These are phyloP conservation scores for Xerocomus spinulosus DNA, from an alignment of 768 basidiomycete species.

Conservation along the genomic window DNA sequence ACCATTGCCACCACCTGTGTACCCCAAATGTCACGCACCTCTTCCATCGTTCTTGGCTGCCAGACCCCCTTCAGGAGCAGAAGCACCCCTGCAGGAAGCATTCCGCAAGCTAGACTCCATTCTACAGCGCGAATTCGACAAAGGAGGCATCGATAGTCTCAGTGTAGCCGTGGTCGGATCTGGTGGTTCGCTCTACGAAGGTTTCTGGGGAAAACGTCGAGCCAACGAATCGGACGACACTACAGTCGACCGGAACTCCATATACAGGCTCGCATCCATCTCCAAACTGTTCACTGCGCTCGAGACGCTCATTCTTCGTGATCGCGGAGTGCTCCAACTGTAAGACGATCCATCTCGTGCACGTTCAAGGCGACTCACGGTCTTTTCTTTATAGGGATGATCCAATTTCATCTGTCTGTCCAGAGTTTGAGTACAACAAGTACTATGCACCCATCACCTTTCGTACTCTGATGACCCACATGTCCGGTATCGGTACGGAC, in stretches of 20 bases:
- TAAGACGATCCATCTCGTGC: conserved; percentile 9
- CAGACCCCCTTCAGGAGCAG: conserved; percentile 11
- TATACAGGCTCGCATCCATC: conserved; percentile 50
- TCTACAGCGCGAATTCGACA: conserved; percentile 18
- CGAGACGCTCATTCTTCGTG: conserved; percentile 46
- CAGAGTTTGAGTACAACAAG: conserved; percentile 18
- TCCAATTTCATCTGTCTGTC: conserved; percentile 35
- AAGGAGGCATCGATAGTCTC: conserved; percentile 45
- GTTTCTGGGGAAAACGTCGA: conserved; percentile 38
- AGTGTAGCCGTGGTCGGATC: conserved; percentile 46
- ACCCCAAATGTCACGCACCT: conserved; percentile 14
- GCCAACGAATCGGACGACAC: conserved; percentile 39
- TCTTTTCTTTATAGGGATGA: conserved; percentile 38
- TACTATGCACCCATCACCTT: conserved; percentile 33
- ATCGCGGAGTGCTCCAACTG: conserved; percentile 40
- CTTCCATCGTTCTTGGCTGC: conserved; percentile 15
- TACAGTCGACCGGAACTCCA: conserved; percentile 38
- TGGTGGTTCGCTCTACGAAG: conserved; percentile 41
- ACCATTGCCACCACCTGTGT: not conserved
- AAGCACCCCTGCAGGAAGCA: conserved; percentile 5
- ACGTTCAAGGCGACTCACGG: not conserved
- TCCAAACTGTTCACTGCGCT: conserved; percentile 48
- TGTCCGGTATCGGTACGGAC: conserved; percentile 32
- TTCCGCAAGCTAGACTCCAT: conserved; percentile 4
- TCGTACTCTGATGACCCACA: conserved; percentile 41